Percentiles rank a stretch among this genome's conserved stretches.
Evolutionary conservation across 148 eudicot species (phyloP).

Genomic region (Selenicereus undatus): DNA sequence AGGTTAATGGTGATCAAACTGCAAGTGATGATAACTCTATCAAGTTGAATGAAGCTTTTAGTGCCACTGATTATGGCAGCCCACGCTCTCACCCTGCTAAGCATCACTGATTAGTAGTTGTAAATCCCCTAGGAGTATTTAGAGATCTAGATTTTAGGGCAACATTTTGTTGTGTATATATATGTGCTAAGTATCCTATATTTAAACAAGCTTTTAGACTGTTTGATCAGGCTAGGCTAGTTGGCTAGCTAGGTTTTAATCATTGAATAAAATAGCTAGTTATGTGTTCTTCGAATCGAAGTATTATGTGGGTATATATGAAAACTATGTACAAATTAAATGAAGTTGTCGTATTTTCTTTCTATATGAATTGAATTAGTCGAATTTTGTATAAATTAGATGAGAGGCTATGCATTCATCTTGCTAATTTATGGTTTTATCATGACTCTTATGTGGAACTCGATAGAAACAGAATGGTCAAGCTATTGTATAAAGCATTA

Average conservation of each 20-base stretch:
- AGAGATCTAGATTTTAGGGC: conserved; percentile 14
- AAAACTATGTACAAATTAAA: conserved; percentile 9
- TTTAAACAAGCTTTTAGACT: neutral
- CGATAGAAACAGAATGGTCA: neutral
- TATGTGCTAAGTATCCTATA: neutral
- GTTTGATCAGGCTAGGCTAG: no score
- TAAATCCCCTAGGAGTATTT: neutral
- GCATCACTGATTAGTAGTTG: conserved; percentile 31
- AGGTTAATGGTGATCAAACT: conserved; percentile 24
- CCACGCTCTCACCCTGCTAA: conserved; percentile 47
- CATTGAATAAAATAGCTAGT: neutral
- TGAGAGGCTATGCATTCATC: neutral
- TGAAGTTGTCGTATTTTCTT: neutral
- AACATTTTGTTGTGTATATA: conserved; percentile 24
- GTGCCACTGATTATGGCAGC: conserved; percentile 35
- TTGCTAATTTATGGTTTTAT: neutral
- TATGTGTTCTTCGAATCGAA: neutral
- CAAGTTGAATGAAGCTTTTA: conserved; percentile 31
- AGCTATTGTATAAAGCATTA: neutral
- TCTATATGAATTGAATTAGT: neutral
- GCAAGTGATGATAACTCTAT: conserved; percentile 17
- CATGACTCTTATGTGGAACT: neutral
- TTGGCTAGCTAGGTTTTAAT: neutral
- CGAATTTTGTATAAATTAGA: neutral
- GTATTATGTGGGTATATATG: neutral